Evolutionary conservation across 108 stramenopile species (phyloP).

Genomic region (Stephanodiscus triporus): DNA sequence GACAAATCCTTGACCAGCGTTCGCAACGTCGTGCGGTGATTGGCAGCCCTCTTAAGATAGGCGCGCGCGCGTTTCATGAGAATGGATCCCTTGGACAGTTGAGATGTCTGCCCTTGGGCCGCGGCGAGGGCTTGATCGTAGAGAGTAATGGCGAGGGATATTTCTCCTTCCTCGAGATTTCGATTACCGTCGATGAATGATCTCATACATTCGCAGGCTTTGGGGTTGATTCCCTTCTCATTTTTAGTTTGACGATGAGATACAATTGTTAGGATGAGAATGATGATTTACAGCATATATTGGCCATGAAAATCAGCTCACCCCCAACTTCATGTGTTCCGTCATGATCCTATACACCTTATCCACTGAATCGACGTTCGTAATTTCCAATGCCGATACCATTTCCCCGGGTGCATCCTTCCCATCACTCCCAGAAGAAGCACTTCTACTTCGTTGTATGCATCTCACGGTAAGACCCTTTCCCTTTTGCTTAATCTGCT

Average conservation of each 20-base stretch:
- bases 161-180: constrained; percentile 56
- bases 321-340: constrained; percentile 69
- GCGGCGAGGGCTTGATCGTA: constrained; percentile 66
- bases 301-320: constrained; percentile 19
- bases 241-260: not conserved
- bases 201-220: constrained; percentile 73
- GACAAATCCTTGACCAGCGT: constrained; percentile 52
- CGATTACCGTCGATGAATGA: constrained; percentile 80
- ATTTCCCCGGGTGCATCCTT: constrained; percentile 1
- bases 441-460: constrained; percentile 36
- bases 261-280: not conserved
- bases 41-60: constrained; percentile 59
- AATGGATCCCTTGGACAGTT: constrained; percentile 56
- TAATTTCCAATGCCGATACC: constrained; percentile 54
- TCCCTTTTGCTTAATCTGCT: constrained; percentile 51
- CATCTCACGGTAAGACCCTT: constrained; percentile 76
- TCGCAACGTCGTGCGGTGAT: constrained; percentile 57
- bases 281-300: not conserved
- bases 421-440: not conserved
- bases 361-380: constrained; percentile 81
- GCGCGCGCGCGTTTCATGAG: constrained; percentile 72
- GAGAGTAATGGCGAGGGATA: constrained; percentile 61
- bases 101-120: constrained; percentile 28
- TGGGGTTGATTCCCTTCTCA: constrained; percentile 46
- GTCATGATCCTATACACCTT: constrained; percentile 83